Conservation (phyloP, 148 eudicot genomes). For the Mesembryanthemum crystallinum region DNA sequence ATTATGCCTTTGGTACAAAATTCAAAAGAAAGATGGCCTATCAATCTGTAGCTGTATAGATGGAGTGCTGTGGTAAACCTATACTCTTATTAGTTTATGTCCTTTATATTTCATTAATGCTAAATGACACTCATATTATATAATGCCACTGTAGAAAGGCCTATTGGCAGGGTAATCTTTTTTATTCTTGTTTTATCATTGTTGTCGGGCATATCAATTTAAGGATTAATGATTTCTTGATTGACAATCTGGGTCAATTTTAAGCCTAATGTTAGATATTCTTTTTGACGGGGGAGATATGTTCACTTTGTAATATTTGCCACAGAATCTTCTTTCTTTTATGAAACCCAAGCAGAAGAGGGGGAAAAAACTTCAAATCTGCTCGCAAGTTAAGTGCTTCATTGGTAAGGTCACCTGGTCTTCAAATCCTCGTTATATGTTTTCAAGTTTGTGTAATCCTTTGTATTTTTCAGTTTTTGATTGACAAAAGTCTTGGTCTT, state of each 20-base stretch:
- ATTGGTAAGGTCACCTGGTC: conserved; percentile 46
- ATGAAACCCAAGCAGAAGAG: conserved; percentile 58
- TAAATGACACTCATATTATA: background rate
- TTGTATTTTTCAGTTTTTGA: background rate
- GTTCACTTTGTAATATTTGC: background rate
- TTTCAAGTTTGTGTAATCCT: background rate
- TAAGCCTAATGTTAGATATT: background rate
- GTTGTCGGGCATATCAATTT: background rate
- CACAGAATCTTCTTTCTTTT: conserved; percentile 62
- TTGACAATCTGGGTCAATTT: background rate
- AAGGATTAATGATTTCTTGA: background rate
- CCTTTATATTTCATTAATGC: background rate
- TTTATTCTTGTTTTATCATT: background rate
- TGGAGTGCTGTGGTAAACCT: background rate
- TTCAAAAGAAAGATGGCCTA: too few species aligned
- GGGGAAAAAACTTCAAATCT: conserved; percentile 45
- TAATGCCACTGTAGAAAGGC: background rate
- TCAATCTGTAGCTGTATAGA: too few species aligned
- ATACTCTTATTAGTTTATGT: background rate
- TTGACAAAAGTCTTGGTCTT: conserved; percentile 19
- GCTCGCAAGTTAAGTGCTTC: conserved; percentile 67
- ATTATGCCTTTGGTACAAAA: background rate
- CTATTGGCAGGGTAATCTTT: background rate
- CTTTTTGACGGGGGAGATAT: background rate
- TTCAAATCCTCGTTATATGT: background rate